Conservation (phyloP, 371 early-diverging fungal species). For the Syncephalastrum contaminatum region DNA sequence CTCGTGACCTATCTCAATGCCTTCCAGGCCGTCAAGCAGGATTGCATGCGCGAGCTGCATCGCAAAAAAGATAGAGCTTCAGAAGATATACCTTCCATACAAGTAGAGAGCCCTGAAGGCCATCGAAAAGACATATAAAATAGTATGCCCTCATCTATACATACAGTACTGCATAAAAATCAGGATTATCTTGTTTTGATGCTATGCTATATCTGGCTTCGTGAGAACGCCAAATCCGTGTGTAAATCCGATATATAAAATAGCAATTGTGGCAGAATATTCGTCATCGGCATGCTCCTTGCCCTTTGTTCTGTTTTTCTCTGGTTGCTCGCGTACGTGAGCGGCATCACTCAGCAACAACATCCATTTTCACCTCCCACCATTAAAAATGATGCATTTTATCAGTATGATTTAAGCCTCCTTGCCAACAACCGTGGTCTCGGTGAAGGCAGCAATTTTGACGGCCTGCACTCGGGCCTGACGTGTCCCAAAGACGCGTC, state of each 20-base stretch:
- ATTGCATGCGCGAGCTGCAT: slow-evolving; percentile 32
- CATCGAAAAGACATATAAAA: slow-evolving; percentile 1
- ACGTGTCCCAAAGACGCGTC: slow-evolving; percentile 7
- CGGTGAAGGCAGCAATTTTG: slow-evolving; percentile 21
- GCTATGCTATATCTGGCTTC: too few relatives aligned
- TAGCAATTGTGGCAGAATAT: too few relatives aligned
- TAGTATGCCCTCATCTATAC: slow-evolving; percentile 1
- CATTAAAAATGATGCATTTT: too few relatives aligned
- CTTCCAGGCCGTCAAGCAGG: slow-evolving; percentile 39
- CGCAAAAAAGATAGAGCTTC: neutral
- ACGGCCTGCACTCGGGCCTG: slow-evolving; percentile 16
- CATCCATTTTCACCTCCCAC: too few relatives aligned
- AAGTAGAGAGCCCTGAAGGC: slow-evolving; percentile 17
- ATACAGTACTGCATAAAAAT: slow-evolving; percentile 10
- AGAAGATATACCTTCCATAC: slow-evolving; percentile 7
- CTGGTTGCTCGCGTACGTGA: too few relatives aligned
- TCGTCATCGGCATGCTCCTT: too few relatives aligned
- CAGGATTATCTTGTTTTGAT: neutral
- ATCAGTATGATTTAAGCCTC: too few relatives aligned
- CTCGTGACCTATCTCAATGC: slow-evolving; percentile 49
- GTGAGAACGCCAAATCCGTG: too few relatives aligned
- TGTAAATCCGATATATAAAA: too few relatives aligned
- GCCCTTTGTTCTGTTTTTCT: too few relatives aligned
- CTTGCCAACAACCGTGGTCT: slow-evolving; percentile 7
- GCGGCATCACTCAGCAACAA: too few relatives aligned